These are phyloP conservation scores for Cardamine chenopodiifolia DNA, from an alignment of 345 rosid species.

Conservation along the genomic window DNA sequence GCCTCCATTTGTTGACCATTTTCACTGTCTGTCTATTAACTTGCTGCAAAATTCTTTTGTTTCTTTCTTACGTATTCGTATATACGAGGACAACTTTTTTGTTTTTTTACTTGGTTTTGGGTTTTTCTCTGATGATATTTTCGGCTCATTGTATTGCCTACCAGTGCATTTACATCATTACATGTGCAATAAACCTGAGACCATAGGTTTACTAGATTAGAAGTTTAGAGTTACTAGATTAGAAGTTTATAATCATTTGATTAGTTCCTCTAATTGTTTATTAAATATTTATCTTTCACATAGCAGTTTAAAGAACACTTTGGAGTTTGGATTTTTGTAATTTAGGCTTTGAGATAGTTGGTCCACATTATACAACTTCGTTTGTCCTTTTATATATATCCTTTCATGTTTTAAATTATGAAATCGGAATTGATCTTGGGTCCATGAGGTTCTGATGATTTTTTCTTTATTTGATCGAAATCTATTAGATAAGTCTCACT, in stretches of 20 bases:
- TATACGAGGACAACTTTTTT: neutral
- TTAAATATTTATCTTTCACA: neutral
- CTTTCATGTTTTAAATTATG: constrained; percentile 2
- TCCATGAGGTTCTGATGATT: constrained; percentile 24
- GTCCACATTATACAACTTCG: constrained; percentile 32
- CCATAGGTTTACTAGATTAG: constrained; percentile 2
- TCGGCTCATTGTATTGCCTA: neutral
- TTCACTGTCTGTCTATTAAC: neutral
- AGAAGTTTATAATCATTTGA: neutral
- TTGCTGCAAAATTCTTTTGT: constrained; percentile 9
- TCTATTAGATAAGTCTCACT: constrained; percentile 18
- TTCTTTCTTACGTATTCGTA: neutral
- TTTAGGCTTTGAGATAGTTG: constrained; percentile 6
- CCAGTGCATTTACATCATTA: neutral
- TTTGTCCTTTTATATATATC: constrained; percentile 6
- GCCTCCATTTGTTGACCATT: constrained; percentile 26
- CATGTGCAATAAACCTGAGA: neutral
- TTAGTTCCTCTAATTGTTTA: neutral
- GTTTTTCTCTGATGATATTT: neutral
- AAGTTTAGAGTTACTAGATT: neutral
- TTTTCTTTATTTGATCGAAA: constrained; percentile 30
- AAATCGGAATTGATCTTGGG: constrained; percentile 29
- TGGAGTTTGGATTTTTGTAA: neutral
- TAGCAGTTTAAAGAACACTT: neutral
- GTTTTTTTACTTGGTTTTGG: neutral